Percentiles rank a stretch among this genome's conserved stretches.
phyloP scores from a whole-genome alignment of 1,139 yeast genomes.

The Candida sanyaensis region DNA sequence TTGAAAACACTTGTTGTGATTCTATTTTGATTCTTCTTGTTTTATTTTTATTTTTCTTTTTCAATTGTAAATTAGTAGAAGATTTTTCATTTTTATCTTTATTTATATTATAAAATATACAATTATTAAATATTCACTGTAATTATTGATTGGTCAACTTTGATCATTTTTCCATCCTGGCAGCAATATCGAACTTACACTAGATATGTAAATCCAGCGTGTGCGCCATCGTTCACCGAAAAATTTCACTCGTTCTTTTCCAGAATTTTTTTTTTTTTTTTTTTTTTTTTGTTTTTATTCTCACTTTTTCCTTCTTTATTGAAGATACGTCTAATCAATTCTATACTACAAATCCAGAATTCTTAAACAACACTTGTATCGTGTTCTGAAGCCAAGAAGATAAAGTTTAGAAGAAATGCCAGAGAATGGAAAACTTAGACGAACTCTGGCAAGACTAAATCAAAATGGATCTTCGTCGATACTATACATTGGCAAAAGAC shows the following conservation, averaged over 20 bases:
- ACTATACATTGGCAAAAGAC: conserved; percentile 7
- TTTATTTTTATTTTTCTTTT: neutral
- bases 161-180: no score
- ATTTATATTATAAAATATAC: neutral
- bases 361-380: neutral
- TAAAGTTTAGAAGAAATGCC: conserved; percentile 8
- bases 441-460: conserved; percentile 14
- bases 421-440: conserved; percentile 10
- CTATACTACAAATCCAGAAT: neutral
- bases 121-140: neutral
- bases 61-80: conserved; percentile 1
- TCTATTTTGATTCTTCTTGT: neutral
- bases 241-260: neutral
- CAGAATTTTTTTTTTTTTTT: neutral
- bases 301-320: neutral
- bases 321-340: neutral
- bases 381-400: neutral
- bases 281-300: conserved; percentile 6
- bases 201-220: no score
- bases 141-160: neutral
- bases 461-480: conserved; percentile 8
- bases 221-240: conserved; percentile 3
- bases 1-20: no score
- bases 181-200: no score
- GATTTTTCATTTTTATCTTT: neutral